Base-by-base conservation (phyloP, 1,139 yeast species). In the Geotrichum fermentans region DNA sequence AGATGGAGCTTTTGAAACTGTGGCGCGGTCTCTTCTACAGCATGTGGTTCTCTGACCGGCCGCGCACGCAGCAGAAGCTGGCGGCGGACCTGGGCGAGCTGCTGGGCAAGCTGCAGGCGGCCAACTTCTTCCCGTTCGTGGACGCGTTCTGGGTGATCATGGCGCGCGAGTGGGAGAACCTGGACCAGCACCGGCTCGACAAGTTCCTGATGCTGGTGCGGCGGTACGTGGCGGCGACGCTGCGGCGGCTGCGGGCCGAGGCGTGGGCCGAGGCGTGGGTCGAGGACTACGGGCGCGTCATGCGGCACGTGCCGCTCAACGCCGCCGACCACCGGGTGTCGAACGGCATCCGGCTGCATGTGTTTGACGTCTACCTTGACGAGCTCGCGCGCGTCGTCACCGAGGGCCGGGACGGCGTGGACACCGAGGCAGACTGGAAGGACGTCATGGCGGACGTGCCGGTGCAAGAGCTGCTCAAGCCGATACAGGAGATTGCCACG, bases 31-130 rank as follows among this genome's bases (percentile, higher is more conserved):
- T 92, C 44, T 92, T 83, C 67, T 92, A 75, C 65, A 63, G 81
- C 26, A 87, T 92, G 96, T 92, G 98, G 98, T 88, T 84, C 68
- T 79, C 95, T 63, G 98, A 92, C 67, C 79, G 94, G 60, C 95
- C 96, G 28, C 75, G 83, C 58, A 94, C 96, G 26, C 98, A 92
- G 68, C 96, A 89, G 65, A 72, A 82, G 52, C 72, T 92, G 40
- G 95, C 96, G 2, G 79, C 75, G 47, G 80, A 79, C 45, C 71
- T 92, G 55, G 95, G 94, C 0, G 73, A 69, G 44, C 70, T 92
- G 43, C 77, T 75, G 53, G 48, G 58, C 24, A 52, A 53, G 0
- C 69, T 73, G 21, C 71, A 78, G 21, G 71, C 73, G 26, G 70
- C 70, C 37, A 68, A 74, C 62, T 71, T 73, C 59, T 58, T 71